phyloP scores from a whole-genome alignment of 805 yeast genomes.

The Kurtzmaniella cleridarum region DNA sequence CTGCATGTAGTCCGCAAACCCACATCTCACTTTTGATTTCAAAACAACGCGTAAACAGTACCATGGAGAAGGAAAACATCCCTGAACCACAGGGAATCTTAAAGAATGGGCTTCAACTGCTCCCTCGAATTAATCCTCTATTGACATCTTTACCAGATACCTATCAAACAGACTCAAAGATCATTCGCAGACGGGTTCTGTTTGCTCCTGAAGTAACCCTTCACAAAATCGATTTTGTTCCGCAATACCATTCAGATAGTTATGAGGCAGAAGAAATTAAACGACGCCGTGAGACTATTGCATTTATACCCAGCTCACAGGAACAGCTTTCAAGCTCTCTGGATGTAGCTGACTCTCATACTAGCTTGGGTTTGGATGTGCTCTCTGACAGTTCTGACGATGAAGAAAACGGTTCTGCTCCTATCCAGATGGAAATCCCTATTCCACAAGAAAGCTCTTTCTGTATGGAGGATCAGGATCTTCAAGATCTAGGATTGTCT shows the following conservation, averaged over 20 bases:
- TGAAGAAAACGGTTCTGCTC: slow-evolving; percentile 9
- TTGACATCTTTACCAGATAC: background rate
- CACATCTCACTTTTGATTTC: no score
- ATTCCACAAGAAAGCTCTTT: background rate
- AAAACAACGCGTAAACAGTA: no score
- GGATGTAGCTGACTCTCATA: slow-evolving; percentile 3
- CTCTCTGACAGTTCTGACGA: slow-evolving; percentile 23
- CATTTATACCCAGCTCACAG: slow-evolving; percentile 13
- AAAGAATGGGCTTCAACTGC: no score
- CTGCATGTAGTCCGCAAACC: no score
- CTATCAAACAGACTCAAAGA: background rate
- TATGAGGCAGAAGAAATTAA: slow-evolving; percentile 6
- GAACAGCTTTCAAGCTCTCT: slow-evolving; percentile 17
- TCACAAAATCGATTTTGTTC: slow-evolving; percentile 46
- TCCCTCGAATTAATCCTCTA: no score
- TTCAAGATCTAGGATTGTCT: no score
- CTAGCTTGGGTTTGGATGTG: slow-evolving; percentile 10
- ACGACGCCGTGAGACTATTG: slow-evolving; percentile 23
- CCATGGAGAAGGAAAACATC: no score
- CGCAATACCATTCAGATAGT: slow-evolving; percentile 8
- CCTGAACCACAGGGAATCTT: no score
- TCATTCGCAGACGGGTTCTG: slow-evolving; percentile 52
- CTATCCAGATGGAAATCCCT: slow-evolving; percentile 1
- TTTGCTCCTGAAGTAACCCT: slow-evolving; percentile 73
- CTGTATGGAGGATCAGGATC: background rate